Percentiles rank a stretch among this genome's conserved stretches.
phyloP scores from a whole-genome alignment of 78 protist species.

The Salpingoeca rosetta region DNA sequence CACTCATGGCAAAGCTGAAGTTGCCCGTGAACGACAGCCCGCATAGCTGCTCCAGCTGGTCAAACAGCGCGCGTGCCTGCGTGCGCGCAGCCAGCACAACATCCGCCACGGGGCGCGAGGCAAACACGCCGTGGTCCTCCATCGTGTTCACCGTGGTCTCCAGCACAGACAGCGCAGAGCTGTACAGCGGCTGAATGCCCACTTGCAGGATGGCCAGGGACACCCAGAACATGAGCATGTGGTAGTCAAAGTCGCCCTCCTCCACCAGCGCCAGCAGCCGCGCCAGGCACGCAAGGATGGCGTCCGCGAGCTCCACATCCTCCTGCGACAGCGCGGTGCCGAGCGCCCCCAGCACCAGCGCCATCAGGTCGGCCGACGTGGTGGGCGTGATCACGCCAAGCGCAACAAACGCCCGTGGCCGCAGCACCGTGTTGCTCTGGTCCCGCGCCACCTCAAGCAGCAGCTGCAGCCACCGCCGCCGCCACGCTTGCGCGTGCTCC shows the following conservation, averaged over 20 bases:
- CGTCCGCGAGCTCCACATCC: background rate
- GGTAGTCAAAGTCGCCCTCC: background rate
- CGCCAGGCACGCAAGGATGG: background rate
- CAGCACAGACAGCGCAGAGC: slow-evolving; percentile 26
- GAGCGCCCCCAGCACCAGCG: background rate
- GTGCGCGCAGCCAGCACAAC: slow-evolving; percentile 9
- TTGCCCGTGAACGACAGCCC: slow-evolving; percentile 18
- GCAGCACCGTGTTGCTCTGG: slow-evolving; percentile 38
- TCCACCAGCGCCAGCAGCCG: background rate
- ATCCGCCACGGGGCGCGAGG: background rate
- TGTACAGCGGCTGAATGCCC: slow-evolving; percentile 23
- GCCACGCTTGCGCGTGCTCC: slow-evolving; percentile 21
- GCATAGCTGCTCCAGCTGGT: slow-evolving; percentile 16
- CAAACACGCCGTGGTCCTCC: slow-evolving; percentile 29
- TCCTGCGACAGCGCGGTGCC: background rate
- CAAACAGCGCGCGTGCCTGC: background rate
- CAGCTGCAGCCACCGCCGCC: slow-evolving; percentile 23
- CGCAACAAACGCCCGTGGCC: slow-evolving; percentile 43
- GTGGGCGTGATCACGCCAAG: slow-evolving; percentile 31
- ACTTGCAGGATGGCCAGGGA: slow-evolving; percentile 34
- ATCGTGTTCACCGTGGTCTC: slow-evolving; percentile 22
- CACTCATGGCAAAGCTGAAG: slow-evolving; percentile 41
- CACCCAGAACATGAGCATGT: slow-evolving; percentile 31
- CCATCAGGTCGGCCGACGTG: slow-evolving; percentile 5
- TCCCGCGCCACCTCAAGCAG: slow-evolving; percentile 17